Evolutionary conservation across 805 yeast genomes (phyloP).

Genomic region (Ogataea glucozyma): DNA sequence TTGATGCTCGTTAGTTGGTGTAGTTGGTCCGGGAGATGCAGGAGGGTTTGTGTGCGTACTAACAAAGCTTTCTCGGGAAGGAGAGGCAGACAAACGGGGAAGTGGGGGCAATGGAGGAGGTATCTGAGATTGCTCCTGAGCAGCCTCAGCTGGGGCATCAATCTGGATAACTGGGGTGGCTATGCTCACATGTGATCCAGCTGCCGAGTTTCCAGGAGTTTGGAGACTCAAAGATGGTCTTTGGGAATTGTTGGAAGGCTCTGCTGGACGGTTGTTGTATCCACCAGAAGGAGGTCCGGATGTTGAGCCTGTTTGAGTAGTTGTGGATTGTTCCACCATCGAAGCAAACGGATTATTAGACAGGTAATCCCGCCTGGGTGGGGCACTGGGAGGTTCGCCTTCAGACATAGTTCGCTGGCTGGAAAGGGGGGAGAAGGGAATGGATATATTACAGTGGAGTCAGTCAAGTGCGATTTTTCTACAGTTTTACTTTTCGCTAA

Average conservation of each 20-base stretch:
- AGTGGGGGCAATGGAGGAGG: conserved; percentile 27
- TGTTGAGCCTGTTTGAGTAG: neutral
- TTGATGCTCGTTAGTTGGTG: neutral
- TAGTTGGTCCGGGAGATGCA: neutral
- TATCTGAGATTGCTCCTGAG: neutral
- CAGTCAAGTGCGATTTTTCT: neutral
- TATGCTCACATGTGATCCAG: neutral
- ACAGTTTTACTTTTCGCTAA: neutral
- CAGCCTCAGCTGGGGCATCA: conserved; percentile 11
- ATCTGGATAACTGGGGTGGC: conserved; percentile 11
- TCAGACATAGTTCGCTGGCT: neutral
- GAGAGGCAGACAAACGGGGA: conserved; percentile 7
- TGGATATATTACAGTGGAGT: conserved; percentile 4
- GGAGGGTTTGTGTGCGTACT: neutral
- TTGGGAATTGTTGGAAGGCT: conserved; percentile 1
- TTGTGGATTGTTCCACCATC: neutral
- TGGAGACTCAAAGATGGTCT: conserved; percentile 10
- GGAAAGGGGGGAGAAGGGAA: neutral
- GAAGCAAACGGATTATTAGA: conserved; percentile 15
- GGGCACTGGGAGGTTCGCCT: neutral
- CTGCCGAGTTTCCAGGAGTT: neutral
- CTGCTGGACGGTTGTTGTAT: neutral
- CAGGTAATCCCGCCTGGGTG: conserved; percentile 2
- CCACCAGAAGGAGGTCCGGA: neutral
- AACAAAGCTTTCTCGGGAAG: neutral